Evolutionary conservation across 176 grass and related monocot genomes (phyloP).

Genomic region (Aegilops bicornis): DNA sequence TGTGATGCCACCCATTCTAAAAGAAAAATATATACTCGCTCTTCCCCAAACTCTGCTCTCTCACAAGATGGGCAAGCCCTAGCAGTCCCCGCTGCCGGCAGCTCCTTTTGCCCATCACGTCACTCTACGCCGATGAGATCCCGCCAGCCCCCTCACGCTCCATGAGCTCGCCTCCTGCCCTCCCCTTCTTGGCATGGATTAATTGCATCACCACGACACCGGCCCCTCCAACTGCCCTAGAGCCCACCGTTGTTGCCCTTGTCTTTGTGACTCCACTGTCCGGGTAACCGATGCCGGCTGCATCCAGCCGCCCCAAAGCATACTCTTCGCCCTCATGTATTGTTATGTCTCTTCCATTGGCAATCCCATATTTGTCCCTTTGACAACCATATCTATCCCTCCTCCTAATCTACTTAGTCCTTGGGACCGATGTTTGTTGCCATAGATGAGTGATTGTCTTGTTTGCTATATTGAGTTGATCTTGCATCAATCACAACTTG

Average conservation of each 20-base stretch:
- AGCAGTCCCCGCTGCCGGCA: too few species aligned
- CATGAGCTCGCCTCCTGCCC: not conserved
- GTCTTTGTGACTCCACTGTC: not conserved
- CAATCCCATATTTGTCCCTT: not conserved
- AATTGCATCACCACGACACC: not conserved
- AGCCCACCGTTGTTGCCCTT: not conserved
- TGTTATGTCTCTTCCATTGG: not conserved
- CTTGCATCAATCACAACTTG: not conserved
- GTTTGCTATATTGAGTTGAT: not conserved
- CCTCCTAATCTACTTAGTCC: not conserved
- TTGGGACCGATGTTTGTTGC: not conserved
- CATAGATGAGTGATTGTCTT: not conserved
- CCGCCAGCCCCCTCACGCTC: not conserved
- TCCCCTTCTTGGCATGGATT: not conserved
- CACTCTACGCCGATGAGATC: not conserved
- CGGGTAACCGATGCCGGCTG: fast-evolving
- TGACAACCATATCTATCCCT: not conserved
- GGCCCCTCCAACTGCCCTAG: not conserved
- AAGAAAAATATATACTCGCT: not conserved
- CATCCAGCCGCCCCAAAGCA: not conserved
- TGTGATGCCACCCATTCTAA: not conserved
- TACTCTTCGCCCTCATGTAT: not conserved
- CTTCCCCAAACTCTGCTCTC: not conserved
- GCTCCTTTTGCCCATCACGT: not conserved
- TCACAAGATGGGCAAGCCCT: not conserved